A percentile compares a stretch with the other conserved stretches of the same genome.
Conservation (phyloP, 192 early-diverging fungal genomes). For the Backusella morwellensis region DNA sequence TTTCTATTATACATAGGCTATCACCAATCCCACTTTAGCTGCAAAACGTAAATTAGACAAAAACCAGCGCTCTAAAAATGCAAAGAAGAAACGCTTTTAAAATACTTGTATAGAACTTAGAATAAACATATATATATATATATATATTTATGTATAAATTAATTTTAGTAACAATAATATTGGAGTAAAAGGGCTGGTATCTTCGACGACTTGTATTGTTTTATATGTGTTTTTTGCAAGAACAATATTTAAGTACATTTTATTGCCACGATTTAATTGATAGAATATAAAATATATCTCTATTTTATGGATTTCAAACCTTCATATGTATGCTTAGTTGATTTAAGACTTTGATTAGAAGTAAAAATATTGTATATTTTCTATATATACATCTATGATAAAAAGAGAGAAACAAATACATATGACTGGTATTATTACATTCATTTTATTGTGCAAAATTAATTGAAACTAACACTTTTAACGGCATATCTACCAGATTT, state of each 20-base stretch:
- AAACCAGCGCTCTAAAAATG: not conserved
- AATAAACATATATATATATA: not conserved
- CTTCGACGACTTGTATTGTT: not conserved
- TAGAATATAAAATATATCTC: not conserved
- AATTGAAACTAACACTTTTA: not conserved
- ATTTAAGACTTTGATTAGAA: too few species aligned
- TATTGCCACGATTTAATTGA: too few species aligned
- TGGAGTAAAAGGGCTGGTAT: not conserved
- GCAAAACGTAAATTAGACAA: conserved; percentile 23
- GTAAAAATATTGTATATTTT: too few species aligned
- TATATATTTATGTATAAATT: not conserved
- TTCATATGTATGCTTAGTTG: too few species aligned
- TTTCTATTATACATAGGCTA: not conserved
- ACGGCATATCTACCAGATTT: not conserved
- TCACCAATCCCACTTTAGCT: conserved; percentile 19
- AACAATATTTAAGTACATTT: too few species aligned
- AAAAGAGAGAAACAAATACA: too few species aligned
- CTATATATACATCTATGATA: too few species aligned
- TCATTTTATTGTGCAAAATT: not conserved
- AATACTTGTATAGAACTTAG: conserved; percentile 2
- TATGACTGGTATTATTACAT: not conserved
- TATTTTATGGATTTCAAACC: too few species aligned
- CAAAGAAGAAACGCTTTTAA: conserved; percentile 13
- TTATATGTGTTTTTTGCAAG: not conserved
- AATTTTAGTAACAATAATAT: not conserved